Base-by-base conservation (phyloP, 2,329 filamentous ascomycete genomes). In the Madurella fahalii region DNA sequence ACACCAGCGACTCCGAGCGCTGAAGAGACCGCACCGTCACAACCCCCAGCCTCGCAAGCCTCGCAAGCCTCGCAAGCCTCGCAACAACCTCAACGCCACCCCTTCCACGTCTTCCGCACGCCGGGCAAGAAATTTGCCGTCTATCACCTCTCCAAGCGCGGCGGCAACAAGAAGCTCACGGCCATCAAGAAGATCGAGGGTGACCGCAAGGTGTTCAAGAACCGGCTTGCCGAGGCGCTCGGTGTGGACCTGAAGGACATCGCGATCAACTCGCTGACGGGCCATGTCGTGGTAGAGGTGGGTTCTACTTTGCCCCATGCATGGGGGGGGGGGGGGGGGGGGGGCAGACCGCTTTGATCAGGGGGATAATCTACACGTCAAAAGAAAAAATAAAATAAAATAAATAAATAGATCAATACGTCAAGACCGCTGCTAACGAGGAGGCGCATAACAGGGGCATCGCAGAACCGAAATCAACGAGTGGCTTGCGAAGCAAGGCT, bases 111-210 rank as follows among this genome's bases (percentile, higher is more conserved):
- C 60, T 77, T 77, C 49, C 86, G 90, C 58, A 93, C 90, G 2
- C 74, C 77, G 1, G 85, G 82, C 39, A 81, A 84, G 46, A 83
- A 90, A 61, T 75, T 94, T 2, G 84, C 90, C 20, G 81, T 97
- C 43, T 99, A 97, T 73, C 77, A 84, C 15, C 77, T 84, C 61
- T 76, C 73, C 60, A 92, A 89, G 74, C 79, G 83, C 12, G 90
- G 90, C 50, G 89, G 90, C 13, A 94, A 89, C 61, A 78, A 85
- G 67, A 82, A 84, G 64, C 72, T 88, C 64, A 95, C 93, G 5
- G 71, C 83, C 53, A 73, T 99, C 53, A 87, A 90, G 69, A 91
- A 89, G 71, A 80, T 93, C 47, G 84, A 90, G 54, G 94, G 94
- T 15, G 81, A 95, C 68, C 66, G 84, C 47, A 70, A 75, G 32